A percentile compares a stretch with the other conserved stretches of the same genome.
phyloP scores from a whole-genome alignment of 495 filamentous ascomycete genomes.

The Penicillium egyptiacum region DNA sequence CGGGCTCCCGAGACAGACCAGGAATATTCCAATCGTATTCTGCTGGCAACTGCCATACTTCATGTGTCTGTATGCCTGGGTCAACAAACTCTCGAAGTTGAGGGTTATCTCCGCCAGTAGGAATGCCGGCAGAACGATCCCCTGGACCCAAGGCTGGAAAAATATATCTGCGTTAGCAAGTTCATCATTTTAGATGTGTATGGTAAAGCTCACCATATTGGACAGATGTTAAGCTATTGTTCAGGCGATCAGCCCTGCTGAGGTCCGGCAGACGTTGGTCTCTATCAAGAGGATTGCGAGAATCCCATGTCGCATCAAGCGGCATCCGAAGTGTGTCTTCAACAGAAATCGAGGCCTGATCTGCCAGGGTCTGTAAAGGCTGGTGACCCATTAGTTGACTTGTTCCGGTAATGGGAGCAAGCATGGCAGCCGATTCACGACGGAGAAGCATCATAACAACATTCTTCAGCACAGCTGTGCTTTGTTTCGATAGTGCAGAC shows the following conservation, averaged over 20 bases:
- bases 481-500: constrained; percentile 33
- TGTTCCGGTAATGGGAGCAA: constrained; percentile 21
- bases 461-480: constrained; percentile 30
- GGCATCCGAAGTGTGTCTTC: constrained; percentile 32
- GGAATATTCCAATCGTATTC: constrained; percentile 1
- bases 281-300: constrained; percentile 5
- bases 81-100: neutral
- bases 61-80: neutral
- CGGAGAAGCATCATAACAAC: constrained; percentile 27
- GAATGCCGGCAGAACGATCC: neutral
- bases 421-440: constrained; percentile 28
- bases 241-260: constrained; percentile 22
- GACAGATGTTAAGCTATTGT: constrained; percentile 29
- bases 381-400: neutral
- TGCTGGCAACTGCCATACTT: neutral
- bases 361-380: constrained; percentile 3
- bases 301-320: constrained; percentile 17
- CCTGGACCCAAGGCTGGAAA: neutral
- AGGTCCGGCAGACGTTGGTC: constrained; percentile 14
- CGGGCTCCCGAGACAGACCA: neutral
- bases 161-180: neutral
- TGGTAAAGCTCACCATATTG: constrained; percentile 22
- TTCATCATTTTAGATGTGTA: neutral
- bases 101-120: neutral
- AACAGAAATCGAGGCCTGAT: constrained; percentile 19